Base-by-base conservation (phyloP, 78 protist genomes). In the Dictyostelium purpureum region DNA sequence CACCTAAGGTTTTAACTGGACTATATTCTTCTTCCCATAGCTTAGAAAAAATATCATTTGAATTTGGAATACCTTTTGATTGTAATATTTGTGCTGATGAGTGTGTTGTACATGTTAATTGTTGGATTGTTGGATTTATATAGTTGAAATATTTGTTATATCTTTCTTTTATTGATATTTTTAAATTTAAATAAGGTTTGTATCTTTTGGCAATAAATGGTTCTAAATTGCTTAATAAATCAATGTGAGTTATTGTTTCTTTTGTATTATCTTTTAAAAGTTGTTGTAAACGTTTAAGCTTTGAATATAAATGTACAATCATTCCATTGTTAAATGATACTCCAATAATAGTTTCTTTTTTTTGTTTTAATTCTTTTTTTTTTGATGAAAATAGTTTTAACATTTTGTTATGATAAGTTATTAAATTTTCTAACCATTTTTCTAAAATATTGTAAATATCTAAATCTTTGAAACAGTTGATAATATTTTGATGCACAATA, bases 151-250 rank as follows among this genome's bases (percentile, higher is more conserved):
- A 10, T 28, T 61, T 61, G 14, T 28, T 31, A 28, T 31, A n/a
- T 31, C 6, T 61, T 18, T 14, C 4, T 61, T 61, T 61, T 33
- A 1, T 4, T 0, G 5, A 1, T 10, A 7, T 9, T 31, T 33
- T 12, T 61, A 28, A 35, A 31, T 31, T 28, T 28, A 63, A 33
- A 14, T 33, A 63, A 16, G 71, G 71, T 63, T 63, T 63, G 33
- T 63, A 63, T 33, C 71, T 37, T 33, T 33, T 63, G 26, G 71
- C 71, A 63, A 63, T 31, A 38, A 63, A 33, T 63, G 71, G 71
- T 63, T 63, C 71, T 10, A 63, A 33, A 14, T 18, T 63, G 3
- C 33, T 42, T 2, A 63, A 63, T 26, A 63, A 35, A 5, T 63
- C 24, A 63, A 63, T 63, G 33, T 63, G 71, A 14, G 71, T 63